A percentile compares a stretch with the other conserved stretches of the same genome.
phyloP scores from a whole-genome alignment of 768 basidiomycete species.

The Naganishia vaughanmartiniae region DNA sequence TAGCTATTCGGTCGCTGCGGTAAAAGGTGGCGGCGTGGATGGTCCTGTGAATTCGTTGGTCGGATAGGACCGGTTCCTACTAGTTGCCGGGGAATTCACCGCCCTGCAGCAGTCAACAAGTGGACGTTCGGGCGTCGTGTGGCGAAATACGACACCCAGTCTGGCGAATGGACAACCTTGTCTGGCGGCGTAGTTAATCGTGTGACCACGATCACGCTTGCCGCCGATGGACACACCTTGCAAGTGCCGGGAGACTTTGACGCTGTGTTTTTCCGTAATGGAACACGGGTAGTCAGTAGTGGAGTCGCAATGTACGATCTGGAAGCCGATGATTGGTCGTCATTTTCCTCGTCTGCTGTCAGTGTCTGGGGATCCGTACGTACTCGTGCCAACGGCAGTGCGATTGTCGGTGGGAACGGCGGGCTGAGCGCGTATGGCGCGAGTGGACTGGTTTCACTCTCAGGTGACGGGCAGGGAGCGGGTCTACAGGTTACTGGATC shows the following conservation, averaged over 20 bases:
- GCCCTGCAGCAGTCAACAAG: conserved; percentile 58
- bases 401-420: conserved; percentile 26
- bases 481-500: conserved; percentile 58
- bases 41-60: conserved; percentile 70
- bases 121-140: conserved; percentile 55
- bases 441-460: conserved; percentile 72
- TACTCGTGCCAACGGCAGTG: background rate
- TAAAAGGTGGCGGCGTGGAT: conserved; percentile 71
- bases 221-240: conserved; percentile 47
- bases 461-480: conserved; percentile 56
- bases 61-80: conserved; percentile 60
- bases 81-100: conserved; percentile 82
- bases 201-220: conserved; percentile 61
- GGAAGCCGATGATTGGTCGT: conserved; percentile 63
- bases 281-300: conserved; percentile 52
- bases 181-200: conserved; percentile 72
- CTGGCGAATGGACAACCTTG: conserved; percentile 67
- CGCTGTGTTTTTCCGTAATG: conserved; percentile 49
- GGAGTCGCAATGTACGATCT: conserved; percentile 79
- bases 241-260: conserved; percentile 77
- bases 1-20: conserved; percentile 54
- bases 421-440: conserved; percentile 62
- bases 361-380: conserved; percentile 56
- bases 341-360: conserved; percentile 53
- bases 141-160: conserved; percentile 62